Percentiles rank a stretch among this genome's conserved stretches.
phyloP scores from a whole-genome alignment of 352 stramenopile species.

The Blastocystis sp. region DNA sequence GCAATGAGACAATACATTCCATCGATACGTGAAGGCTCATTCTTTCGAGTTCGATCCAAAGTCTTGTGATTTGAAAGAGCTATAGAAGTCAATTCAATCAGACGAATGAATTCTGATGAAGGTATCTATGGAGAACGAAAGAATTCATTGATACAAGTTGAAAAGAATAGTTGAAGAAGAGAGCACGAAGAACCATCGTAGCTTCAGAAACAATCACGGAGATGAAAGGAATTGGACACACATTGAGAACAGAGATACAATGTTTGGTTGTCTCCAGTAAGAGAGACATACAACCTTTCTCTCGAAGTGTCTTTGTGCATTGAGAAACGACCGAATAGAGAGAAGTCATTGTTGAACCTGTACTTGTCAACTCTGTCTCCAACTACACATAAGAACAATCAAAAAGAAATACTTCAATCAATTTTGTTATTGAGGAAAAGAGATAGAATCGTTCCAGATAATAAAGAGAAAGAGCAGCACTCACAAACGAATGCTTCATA shows the following conservation, averaged over 20 bases:
- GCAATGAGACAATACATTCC: not conserved
- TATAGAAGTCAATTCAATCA: not conserved
- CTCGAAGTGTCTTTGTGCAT: not conserved
- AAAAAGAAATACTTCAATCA: not conserved
- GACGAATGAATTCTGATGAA: not conserved
- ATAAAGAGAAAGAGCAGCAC: constrained; percentile 24
- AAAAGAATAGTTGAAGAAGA: constrained; percentile 38
- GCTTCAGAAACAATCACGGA: not conserved
- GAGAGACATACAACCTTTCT: not conserved
- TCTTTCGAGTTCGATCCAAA: not conserved
- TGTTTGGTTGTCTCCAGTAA: not conserved
- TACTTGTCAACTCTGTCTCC: not conserved
- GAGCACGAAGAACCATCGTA: not conserved
- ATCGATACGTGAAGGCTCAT: not conserved
- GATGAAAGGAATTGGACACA: not conserved
- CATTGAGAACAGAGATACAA: not conserved
- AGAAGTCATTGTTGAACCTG: not conserved
- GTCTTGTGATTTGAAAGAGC: not conserved
- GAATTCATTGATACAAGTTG: not conserved
- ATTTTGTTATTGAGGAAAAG: not conserved
- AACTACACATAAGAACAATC: not conserved
- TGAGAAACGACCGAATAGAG: not conserved
- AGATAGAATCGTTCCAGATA: constrained; percentile 43
- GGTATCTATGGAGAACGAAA: not conserved
- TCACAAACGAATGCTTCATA: constrained; percentile 56